Evolutionary conservation across 2,329 filamentous ascomycete genomes (phyloP).

Genomic region (Venturia pyrina): DNA sequence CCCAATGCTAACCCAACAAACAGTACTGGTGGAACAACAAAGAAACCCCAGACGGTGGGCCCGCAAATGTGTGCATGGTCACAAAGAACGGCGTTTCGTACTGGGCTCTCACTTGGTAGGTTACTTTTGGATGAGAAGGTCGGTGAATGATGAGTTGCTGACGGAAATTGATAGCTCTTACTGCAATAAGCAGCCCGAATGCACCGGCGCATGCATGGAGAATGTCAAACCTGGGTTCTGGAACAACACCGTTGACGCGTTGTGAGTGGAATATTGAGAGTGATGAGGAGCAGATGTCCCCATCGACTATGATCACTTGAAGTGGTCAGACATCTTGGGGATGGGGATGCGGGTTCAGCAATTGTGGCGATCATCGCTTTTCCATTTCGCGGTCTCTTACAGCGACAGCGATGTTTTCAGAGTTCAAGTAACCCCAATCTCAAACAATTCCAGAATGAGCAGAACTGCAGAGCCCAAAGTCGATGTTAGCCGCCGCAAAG

Average conservation of each 20-base stretch:
- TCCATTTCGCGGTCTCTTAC: neutral
- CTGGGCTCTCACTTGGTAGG: neutral
- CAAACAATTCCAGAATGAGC: neutral
- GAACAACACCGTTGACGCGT: neutral
- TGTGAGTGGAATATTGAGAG: neutral
- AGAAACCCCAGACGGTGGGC: slow-evolving; percentile 1
- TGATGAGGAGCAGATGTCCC: too few species aligned
- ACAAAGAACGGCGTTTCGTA: neutral
- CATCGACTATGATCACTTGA: too few species aligned
- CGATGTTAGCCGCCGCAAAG: too few species aligned
- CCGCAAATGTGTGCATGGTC: neutral
- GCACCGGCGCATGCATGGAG: neutral
- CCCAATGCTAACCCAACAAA: neutral
- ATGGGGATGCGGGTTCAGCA: neutral
- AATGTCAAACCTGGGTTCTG: neutral
- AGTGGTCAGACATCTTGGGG: too few species aligned
- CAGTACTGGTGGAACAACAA: slow-evolving; percentile 8
- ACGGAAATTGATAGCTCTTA: neutral
- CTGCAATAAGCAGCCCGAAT: neutral
- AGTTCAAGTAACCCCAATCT: neutral
- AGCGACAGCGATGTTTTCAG: neutral
- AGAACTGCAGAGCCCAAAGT: too few species aligned
- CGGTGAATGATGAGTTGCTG: neutral
- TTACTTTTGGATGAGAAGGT: neutral
- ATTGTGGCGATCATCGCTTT: neutral